These are phyloP conservation scores for Coniosporium tulheliwenetii DNA, from an alignment of 2,329 filamentous ascomycete species.

Conservation along the genomic window DNA sequence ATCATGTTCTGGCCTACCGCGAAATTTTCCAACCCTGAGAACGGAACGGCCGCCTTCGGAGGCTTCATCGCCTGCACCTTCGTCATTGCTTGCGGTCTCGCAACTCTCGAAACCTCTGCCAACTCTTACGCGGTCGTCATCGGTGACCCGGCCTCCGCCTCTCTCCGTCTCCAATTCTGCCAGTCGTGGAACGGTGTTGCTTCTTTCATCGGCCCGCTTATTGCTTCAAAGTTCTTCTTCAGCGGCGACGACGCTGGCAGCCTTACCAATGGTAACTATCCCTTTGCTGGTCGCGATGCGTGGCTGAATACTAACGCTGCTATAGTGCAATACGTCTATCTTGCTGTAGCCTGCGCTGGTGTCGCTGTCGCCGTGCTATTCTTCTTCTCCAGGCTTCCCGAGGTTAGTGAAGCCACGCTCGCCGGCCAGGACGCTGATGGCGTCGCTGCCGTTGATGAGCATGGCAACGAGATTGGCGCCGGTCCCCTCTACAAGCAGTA, in stretches of 20 bases:
- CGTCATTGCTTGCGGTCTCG: conserved; percentile 23
- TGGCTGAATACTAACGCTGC: not conserved
- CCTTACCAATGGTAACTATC: conserved; percentile 15
- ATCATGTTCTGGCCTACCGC: conserved; percentile 22
- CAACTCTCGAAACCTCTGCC: conserved; percentile 21
- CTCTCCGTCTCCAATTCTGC: conserved; percentile 22
- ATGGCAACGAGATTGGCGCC: conserved; percentile 14
- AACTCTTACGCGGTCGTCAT: conserved; percentile 24
- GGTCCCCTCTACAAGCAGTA: conserved; percentile 22
- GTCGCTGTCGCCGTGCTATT: conserved; percentile 17
- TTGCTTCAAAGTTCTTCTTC: conserved; percentile 23
- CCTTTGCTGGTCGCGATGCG: too few species aligned
- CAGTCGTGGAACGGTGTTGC: conserved; percentile 22
- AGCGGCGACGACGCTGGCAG: conserved; percentile 14
- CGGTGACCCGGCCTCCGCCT: conserved; percentile 18
- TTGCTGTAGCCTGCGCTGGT: conserved; percentile 21
- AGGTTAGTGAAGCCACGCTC: conserved; percentile 16
- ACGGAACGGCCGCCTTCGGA: conserved; percentile 17
- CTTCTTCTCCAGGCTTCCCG: conserved; percentile 21
- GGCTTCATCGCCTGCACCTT: conserved; percentile 22
- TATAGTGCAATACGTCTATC: conserved; percentile 18
- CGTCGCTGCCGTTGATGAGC: conserved; percentile 11
- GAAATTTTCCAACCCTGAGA: conserved; percentile 14
- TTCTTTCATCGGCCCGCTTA: conserved; percentile 23
- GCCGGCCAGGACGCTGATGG: conserved; percentile 12